Evolutionary conservation across 345 rosid genomes (phyloP), one percentile per base, ranked within the genome.

Genomic region (Conringia planisiliqua): DNA sequence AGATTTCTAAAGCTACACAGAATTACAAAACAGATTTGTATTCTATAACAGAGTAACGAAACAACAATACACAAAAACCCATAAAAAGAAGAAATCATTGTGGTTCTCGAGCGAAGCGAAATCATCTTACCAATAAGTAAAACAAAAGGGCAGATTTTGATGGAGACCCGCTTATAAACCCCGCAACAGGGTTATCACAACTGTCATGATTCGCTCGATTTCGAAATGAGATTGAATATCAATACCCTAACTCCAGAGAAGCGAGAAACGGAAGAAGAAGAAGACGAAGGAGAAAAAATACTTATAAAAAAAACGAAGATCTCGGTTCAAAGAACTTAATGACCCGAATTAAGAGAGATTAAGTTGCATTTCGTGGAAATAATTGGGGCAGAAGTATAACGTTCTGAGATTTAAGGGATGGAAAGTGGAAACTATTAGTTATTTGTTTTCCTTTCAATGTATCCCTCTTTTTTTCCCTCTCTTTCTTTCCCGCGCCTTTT

Each of bases 401-500:
- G 3, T 2, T 30, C 7, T 4, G 0, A n/a, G 42, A 68, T 3
- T 59, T 7, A 1, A 51, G 24, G 64, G 79, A 62, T 3, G 18
- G 5, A 33, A 56, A 43, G 20, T n/a, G 0, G 14, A 55, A 74
- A 74, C 12, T 7, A 66, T 65, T 44, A 43, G 54, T 27, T 50
- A 39, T 38, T 27, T 27, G 24, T 22, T 22, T 6, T 33, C 6
- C 36, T 1, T 33, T 33, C 2, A 33, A 6, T 6, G 7, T 6
- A 7, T 0, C 36, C 36, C 36, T 6, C 36, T 33, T 30, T 56
- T 44, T 72, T 64, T 72, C 70, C 63, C 77, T 63, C 76, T 14
- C 63, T 20, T 32, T 2, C 17, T 40, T 62, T 72, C 76, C 76
- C 76, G 76, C 70, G 62, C 69, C 29, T 10, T 24, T 36, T 24